Base-by-base conservation (phyloP, 352 stramenopile species). In the Lagenidium sp. region DNA sequence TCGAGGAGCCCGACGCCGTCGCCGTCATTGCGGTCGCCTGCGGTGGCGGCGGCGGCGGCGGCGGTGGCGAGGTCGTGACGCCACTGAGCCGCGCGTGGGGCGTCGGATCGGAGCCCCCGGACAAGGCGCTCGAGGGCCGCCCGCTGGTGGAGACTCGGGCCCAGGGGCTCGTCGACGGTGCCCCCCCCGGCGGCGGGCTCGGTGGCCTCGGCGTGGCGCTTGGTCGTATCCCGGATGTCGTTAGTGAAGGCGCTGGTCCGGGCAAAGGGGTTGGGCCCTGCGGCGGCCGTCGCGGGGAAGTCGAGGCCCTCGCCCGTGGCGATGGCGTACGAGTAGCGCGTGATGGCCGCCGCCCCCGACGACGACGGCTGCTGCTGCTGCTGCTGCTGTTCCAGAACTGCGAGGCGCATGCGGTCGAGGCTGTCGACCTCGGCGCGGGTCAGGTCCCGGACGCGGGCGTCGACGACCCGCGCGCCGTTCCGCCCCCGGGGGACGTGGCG, bases 201-300 rank as follows among this genome's bases (percentile, higher is more conserved):
- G 3, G 57, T 89, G 19, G 77, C 73, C 42, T 89, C 77, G 2
- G 64, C 77, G 36, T 85, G 71, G 10, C 59, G 71, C 43, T 84
- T 89, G 34, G 63, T 63, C 11, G 68, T 38, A 24, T 89, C 77
- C 0, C 44, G 54, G 36, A 86, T 73, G 32, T 89, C 73, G 44
- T 84, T 89, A 4, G 77, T 80, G 55, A 89, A 89, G 2, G 71
- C 60, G 28, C 73, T 85, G 1, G 68, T 85, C 5, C 77, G 59
- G 0, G 56, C 71, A 42, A 89, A 86, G 1, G 69, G 57, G 31
- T 89, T 89, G 1, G 40, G 41, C 23, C 57, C 63, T 37, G 86
- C 77, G 0, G 71, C 81, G 12, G 49, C 51, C 1, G 73, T 74
- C 3, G 63, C 66, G 4, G 57, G 45, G 41, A 82, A 86, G 44